Percentiles rank a stretch among this genome's conserved stretches.
Conservation (phyloP, 1,139 yeast species). For the Blastobotrys illinoisensis region DNA sequence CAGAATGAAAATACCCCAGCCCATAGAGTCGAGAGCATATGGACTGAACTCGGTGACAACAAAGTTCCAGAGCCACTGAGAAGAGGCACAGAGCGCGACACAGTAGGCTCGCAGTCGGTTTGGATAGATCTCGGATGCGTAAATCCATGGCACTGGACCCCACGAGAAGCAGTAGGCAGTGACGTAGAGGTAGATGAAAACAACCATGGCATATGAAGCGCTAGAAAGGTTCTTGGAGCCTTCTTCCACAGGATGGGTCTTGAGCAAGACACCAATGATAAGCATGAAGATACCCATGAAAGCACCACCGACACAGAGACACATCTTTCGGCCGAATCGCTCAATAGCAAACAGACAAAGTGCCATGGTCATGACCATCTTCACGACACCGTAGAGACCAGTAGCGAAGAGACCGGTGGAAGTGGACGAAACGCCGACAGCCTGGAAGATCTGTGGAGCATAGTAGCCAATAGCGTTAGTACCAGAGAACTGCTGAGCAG, state of each 20-base stretch:
- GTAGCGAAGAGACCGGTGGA: constrained; percentile 20
- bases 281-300: constrained; percentile 10
- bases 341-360: constrained; percentile 2
- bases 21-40: constrained; percentile 9
- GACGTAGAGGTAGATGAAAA: constrained; percentile 34
- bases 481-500: constrained; percentile 69
- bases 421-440: constrained; percentile 44
- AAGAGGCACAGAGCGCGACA: constrained; percentile 44
- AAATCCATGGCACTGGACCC: constrained; percentile 40
- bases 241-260: constrained; percentile 21
- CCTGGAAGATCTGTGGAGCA: constrained; percentile 60
- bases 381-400: constrained; percentile 22
- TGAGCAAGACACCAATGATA: constrained; percentile 8
- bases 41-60: constrained; percentile 31
- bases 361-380: constrained; percentile 16
- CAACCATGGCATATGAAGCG: constrained; percentile 18
- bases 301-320: constrained; percentile 2
- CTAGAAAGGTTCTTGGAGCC: background rate
- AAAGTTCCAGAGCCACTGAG: constrained; percentile 46
- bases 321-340: constrained; percentile 8
- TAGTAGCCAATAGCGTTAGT: constrained; percentile 61
- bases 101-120: constrained; percentile 47
- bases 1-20: constrained; percentile 16
- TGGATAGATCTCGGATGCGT: constrained; percentile 50
- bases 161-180: constrained; percentile 34